Base-by-base conservation (phyloP, 1,139 yeast species). In the Arxiozyma slooffiae region DNA sequence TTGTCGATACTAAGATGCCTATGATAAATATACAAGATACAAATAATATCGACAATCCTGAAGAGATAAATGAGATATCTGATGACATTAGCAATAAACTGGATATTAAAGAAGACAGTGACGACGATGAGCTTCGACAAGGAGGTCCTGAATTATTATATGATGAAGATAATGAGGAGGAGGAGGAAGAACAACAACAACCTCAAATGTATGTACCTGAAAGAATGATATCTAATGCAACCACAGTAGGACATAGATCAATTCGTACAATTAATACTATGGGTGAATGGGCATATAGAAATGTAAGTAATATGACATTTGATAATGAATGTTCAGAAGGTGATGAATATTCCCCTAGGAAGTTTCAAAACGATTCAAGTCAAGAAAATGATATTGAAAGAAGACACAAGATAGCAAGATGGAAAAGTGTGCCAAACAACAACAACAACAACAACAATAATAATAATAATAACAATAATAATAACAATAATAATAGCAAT, bases 231-330 rank as follows among this genome's bases (percentile, higher is more conserved):
- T 54, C 63, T 8, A 60, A 61, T 48, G 58, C 55, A 9, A 59
- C 64, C 0, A 60, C 63, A 2, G 37, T 38, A 2, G 65, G 63
- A 8, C 64, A 61, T 49, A 55, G 64, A 48, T 63, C 67, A 1
- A 57, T 62, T 44, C 53, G 61, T 34, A 62, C 66, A 0, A 55
- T 57, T 7, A 60, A 60, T 48, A 63, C 65, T 54, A 58, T 57
- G 41, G 64, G 63, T 20, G 66, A 61, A 26, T 60, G 63, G 64
- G 60, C 61, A n/a, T 56, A 52, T 44, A 50, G 48, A 40, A 52
- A 46, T 48, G 48, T 41, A 37, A 51, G 50, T 49, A 48, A 46
- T 47, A 48, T 48, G 37, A 46, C 38, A 16, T 38, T 44, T n/a
- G 45, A 47, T 42, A 17, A 23, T n/a, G 16, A n/a, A 22, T 21